These are phyloP conservation scores for Phytophthora citricola DNA, from an alignment of 352 stramenopile genomes.

Conservation along the genomic window DNA sequence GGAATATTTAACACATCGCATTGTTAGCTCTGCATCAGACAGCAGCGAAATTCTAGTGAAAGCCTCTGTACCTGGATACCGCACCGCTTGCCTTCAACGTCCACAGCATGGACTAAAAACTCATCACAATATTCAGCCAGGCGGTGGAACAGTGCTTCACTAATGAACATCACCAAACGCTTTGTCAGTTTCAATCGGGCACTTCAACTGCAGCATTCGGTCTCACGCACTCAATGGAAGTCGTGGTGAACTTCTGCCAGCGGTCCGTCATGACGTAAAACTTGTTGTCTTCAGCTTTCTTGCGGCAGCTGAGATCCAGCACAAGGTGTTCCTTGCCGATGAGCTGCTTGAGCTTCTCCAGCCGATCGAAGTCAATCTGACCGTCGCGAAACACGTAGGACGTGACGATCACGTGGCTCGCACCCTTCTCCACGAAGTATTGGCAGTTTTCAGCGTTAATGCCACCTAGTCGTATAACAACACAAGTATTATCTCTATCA, in stretches of 20 bases:
- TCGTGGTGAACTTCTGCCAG: slow-evolving; percentile 97
- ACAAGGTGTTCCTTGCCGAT: slow-evolving; percentile 89
- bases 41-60: not conserved
- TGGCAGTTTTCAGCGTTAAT: slow-evolving; percentile 95
- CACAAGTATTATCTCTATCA: slow-evolving; percentile 5
- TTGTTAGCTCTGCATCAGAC: not conserved
- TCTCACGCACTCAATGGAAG: slow-evolving; percentile 79
- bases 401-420: slow-evolving; percentile 99
- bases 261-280: slow-evolving; percentile 97
- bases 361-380: slow-evolving; percentile 86
- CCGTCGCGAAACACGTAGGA: slow-evolving; percentile 96
- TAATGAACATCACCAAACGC: slow-evolving; percentile 26
- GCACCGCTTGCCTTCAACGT: slow-evolving; percentile 97
- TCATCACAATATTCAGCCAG: slow-evolving; percentile 96
- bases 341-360: slow-evolving; percentile 70
- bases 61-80: slow-evolving; percentile 85
- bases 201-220: not conserved
- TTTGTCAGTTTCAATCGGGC: slow-evolving; percentile 5
- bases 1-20: slow-evolving; percentile 5
- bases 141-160: slow-evolving; percentile 85
- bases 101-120: slow-evolving; percentile 98
- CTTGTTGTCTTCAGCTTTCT: slow-evolving; percentile 81
- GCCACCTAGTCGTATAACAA: slow-evolving; percentile 44
- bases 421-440: slow-evolving; percentile 94
- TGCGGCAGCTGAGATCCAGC: slow-evolving; percentile 96